phyloP scores from a whole-genome alignment of 306 rosid genomes.

The Gleditsia sinensis region DNA sequence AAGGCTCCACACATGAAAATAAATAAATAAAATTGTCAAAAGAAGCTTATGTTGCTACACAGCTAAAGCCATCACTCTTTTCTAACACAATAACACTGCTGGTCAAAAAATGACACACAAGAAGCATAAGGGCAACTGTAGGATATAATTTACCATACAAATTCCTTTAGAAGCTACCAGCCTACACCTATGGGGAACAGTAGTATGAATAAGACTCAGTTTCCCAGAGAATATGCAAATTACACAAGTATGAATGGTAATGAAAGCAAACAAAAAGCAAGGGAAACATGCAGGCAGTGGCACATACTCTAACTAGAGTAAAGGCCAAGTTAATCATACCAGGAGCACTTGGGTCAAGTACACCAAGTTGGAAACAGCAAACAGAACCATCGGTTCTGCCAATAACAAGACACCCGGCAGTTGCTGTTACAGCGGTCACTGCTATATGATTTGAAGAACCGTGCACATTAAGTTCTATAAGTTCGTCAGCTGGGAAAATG shows the following conservation, averaged over 20 bases:
- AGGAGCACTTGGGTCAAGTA: slow-evolving; percentile 57
- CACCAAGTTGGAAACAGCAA: slow-evolving; percentile 73
- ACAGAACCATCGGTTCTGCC: slow-evolving; percentile 81
- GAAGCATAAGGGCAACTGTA: not conserved
- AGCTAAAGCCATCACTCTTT: slow-evolving; percentile 21
- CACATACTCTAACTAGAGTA: not conserved
- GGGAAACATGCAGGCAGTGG: slow-evolving; percentile 5
- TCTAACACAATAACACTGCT: not conserved
- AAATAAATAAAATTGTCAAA: slow-evolving; percentile 16
- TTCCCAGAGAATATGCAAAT: not conserved
- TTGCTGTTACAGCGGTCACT: slow-evolving; percentile 60
- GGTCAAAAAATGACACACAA: slow-evolving; percentile 24
- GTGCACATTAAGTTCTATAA: slow-evolving; percentile 54
- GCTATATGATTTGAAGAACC: slow-evolving; percentile 40
- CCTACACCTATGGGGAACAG: not conserved
- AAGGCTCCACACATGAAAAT: slow-evolving; percentile 9
- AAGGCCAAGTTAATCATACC: slow-evolving; percentile 50
- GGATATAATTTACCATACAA: not conserved
- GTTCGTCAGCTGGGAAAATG: slow-evolving; percentile 51
- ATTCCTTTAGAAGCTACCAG: not conserved
- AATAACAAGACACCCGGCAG: slow-evolving; percentile 63
- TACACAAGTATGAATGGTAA: not conserved
- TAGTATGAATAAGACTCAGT: slow-evolving; percentile 4
- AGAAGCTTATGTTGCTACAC: slow-evolving; percentile 13
- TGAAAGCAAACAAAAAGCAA: not conserved